Evolutionary conservation across 805 yeast species (phyloP), one percentile per base, ranked within the genome.

Genomic region (Saccharomycopsis synnaedendra): DNA sequence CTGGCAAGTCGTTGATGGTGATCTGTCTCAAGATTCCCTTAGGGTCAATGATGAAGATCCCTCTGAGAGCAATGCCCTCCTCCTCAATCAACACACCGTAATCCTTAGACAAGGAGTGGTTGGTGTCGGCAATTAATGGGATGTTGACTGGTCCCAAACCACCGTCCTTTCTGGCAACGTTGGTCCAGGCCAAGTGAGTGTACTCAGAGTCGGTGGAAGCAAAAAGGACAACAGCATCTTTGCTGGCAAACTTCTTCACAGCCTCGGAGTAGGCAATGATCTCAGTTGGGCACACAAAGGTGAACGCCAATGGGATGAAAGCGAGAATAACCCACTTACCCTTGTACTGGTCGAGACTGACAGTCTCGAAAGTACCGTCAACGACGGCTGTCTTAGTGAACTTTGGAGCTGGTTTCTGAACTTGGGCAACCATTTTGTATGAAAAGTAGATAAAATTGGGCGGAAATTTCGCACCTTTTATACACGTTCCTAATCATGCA

Each of bases 221-320:
- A 60, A 93, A 88, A 64, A 93, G 78, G 46, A 93, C 81, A 74
- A 87, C 85, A 58, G 87, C 80, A 63, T 81, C 90, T 66, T 86
- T 82, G 58, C 78, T 94, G 60, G 83, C 68, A 72, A 93, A 93
- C 76, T 82, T 81, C 75, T 81, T 79, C 60, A 79, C 85, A 59
- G 97, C 96, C 60, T 90, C 96, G 55, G 96, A 85, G 83, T 88
- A 93, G 60, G 97, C 97, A 70, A 93, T 82, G 75, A 93, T 89
- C 77, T 93, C 97, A 59, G 98, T 93, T 70, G 99, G 98, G 75
- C 98, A 93, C 56, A 93, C 97, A 60, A 93, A 93, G 53, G 99
- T 93, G 89, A 93, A 93, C 46, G 98, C 98, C 78, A 90, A 75
- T 70, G 98, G 99, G 68, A 93, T 83, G 75, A 93, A 93, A 55